Base-by-base conservation (phyloP, 805 yeast genomes). In the Candida sithepensis region DNA sequence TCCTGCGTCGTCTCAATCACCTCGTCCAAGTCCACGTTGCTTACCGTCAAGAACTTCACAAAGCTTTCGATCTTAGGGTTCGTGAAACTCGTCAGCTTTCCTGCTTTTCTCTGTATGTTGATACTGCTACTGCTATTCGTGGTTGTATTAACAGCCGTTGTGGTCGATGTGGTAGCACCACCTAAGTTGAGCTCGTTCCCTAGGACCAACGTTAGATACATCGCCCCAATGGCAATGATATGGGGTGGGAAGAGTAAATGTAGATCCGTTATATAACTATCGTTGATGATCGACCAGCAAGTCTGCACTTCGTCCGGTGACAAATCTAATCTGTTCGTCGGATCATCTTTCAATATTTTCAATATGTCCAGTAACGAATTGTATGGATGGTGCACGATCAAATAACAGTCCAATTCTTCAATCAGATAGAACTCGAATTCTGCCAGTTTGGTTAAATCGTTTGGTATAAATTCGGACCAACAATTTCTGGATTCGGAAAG, bases 391-490 rank as follows among this genome's bases (percentile, higher is more conserved):
- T 85, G 88, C 2, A 85, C 73, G n/a, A 85, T 72, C 51, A 87
- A 59, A 59, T 74, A 84, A 66, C 85, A 74, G 59, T 85, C 81
- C 68, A 94, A 73, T 64, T 91, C 98, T 58, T 90, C 97, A 18
- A 94, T 83, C 39, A 94, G 65, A 61, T 92, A 94, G 63, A 94
- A 94, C 67, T 94, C 99, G 67, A 95, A 88, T 63, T 94, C 98
- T 0, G 98, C 97, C 14, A 94, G 73, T 59, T 88, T 88, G 24
- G 96, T 85, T 16, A 90, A 80, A 63, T 92, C 98, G 49, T 86
- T 89, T 0, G 97, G 96, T 33, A 92, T 84, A 58, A 83, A 88
- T 59, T 91, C 97, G 0, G 98, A 97, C 98, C 98, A 92, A 36
- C 89, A 68, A 34, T 84, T 84, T 45, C 96, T 70, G 2, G 97